Conservation (phyloP, 2,329 filamentous ascomycete species). For the Aspergillus transmontanensis region DNA sequence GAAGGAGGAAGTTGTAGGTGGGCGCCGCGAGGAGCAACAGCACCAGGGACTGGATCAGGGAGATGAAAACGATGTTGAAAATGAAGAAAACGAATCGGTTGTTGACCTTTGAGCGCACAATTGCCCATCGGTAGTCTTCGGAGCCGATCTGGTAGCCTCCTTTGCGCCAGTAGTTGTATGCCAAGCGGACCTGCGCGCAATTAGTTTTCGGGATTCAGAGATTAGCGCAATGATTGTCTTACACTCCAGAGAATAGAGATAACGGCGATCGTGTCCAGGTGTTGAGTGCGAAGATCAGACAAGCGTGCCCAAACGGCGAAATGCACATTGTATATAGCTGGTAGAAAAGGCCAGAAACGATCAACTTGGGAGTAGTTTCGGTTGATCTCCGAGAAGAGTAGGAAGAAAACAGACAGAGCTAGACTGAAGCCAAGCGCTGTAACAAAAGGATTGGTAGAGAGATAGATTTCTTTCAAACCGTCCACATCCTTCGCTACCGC, state of each 20-base stretch:
- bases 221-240: constrained; percentile 40
- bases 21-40: constrained; percentile 79
- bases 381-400: constrained; percentile 80
- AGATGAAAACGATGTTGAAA: constrained; percentile 89
- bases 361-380: constrained; percentile 97
- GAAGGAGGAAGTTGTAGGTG: constrained; percentile 78
- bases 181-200: constrained; percentile 67
- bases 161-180: constrained; percentile 95
- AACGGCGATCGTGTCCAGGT: constrained; percentile 71
- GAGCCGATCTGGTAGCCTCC: constrained; percentile 87
- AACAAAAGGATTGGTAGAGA: constrained; percentile 83
- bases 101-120: constrained; percentile 67
- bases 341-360: constrained; percentile 86
- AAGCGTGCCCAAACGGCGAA: constrained; percentile 81
- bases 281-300: constrained; percentile 68
- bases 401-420: constrained; percentile 69
- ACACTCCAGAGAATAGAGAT: constrained; percentile 80
- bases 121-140: constrained; percentile 92
- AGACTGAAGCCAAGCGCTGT: constrained; percentile 73
- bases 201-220: constrained; percentile 20
- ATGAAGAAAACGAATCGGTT: constrained; percentile 79
- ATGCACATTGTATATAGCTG: constrained; percentile 83
- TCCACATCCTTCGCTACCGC: constrained; percentile 62
- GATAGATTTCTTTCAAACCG: constrained; percentile 71
- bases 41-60: constrained; percentile 77